Percentiles rank a stretch among this genome's conserved stretches.
Evolutionary conservation across 2,329 filamentous ascomycete genomes (phyloP).

Genomic region (Penicillium frequentans): DNA sequence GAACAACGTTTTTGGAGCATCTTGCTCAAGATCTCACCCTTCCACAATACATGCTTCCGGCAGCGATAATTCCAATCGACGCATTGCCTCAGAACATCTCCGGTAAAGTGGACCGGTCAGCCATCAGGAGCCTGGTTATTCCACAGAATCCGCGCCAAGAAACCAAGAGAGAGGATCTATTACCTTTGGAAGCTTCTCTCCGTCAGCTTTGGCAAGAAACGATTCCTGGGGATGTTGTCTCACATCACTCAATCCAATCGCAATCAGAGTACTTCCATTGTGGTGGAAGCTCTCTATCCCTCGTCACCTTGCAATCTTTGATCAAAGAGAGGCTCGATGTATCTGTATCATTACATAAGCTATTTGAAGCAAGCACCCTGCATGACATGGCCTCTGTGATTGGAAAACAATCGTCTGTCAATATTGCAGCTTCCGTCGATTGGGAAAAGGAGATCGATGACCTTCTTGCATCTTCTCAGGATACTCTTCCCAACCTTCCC

Average conservation of each 20-base stretch:
- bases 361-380: conserved; percentile 20
- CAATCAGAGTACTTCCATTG: conserved; percentile 23
- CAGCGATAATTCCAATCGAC: conserved; percentile 25
- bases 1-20: conserved; percentile 20
- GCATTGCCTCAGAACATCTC: conserved; percentile 29
- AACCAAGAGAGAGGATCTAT: background rate
- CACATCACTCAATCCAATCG: conserved; percentile 9
- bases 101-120: conserved; percentile 30
- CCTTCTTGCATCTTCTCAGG: background rate
- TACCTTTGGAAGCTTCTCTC: conserved; percentile 9
- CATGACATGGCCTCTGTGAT: conserved; percentile 14
- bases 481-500: background rate
- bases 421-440: background rate
- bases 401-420: background rate
- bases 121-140: conserved; percentile 8
- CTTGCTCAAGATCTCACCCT: conserved; percentile 31
- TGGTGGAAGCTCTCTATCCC: conserved; percentile 17
- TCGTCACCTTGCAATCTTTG: conserved; percentile 15
- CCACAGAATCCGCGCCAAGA: background rate
- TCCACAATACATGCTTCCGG: conserved; percentile 40
- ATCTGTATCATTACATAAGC: conserved; percentile 12
- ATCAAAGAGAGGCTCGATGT: conserved; percentile 11
- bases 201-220: conserved; percentile 18
- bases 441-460: conserved; percentile 16
- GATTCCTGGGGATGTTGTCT: conserved; percentile 11